phyloP scores from a whole-genome alignment of 331 rosid species.

The Malus hybrid region DNA sequence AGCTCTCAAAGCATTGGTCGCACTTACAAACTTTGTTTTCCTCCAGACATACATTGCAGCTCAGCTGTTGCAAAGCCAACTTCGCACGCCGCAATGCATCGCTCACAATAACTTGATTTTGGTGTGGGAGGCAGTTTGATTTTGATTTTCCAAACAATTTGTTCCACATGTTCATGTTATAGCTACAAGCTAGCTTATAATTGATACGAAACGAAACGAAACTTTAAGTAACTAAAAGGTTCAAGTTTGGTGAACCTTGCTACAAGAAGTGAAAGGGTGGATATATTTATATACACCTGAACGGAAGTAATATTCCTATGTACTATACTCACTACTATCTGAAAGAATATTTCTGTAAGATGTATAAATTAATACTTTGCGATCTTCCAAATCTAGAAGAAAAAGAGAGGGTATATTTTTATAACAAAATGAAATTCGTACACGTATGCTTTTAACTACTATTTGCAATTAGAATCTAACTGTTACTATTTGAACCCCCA shows the following conservation, averaged over 20 bases:
- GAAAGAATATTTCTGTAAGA: background rate
- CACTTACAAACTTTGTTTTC: conserved; percentile 28
- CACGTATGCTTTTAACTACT: background rate
- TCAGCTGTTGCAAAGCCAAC: background rate
- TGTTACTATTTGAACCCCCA: background rate
- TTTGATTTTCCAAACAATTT: conserved; percentile 16
- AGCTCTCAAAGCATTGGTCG: conserved; percentile 7
- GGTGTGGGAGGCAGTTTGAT: conserved; percentile 10
- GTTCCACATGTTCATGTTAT: background rate
- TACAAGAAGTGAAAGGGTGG: background rate
- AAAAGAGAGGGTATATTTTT: background rate
- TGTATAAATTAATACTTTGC: background rate
- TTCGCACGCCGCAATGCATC: conserved; percentile 20
- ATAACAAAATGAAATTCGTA: background rate
- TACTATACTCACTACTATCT: background rate
- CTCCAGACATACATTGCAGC: conserved; percentile 42
- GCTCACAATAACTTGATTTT: conserved; percentile 8
- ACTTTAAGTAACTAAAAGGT: background rate
- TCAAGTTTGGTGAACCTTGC: background rate
- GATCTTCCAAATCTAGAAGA: background rate
- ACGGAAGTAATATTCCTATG: background rate
- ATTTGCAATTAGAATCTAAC: background rate
- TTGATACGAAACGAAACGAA: no score
- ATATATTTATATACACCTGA: conserved; percentile 21
- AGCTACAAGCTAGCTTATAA: no score